phyloP scores from a whole-genome alignment of 192 early-diverging fungal species.

The Coemansia erecta region DNA sequence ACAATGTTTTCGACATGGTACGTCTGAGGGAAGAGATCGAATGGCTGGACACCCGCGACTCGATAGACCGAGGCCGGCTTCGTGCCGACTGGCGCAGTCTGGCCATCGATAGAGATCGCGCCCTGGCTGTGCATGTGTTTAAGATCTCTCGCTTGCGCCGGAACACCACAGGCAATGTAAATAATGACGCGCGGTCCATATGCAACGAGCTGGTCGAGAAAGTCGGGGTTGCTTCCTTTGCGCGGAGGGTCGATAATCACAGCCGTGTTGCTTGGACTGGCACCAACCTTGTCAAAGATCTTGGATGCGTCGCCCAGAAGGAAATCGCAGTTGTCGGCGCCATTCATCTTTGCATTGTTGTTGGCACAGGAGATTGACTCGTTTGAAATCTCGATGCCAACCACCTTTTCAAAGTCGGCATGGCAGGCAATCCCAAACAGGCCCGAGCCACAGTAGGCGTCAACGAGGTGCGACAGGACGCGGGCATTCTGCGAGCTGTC shows the following conservation, averaged over 20 bases:
- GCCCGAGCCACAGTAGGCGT: slow-evolving; percentile 74
- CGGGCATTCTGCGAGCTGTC: slow-evolving; percentile 13
- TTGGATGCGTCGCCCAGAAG: slow-evolving; percentile 58
- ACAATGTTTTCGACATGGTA: slow-evolving; percentile 66
- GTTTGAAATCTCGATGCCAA: slow-evolving; percentile 67
- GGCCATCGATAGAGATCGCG: slow-evolving; percentile 33
- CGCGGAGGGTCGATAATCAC: slow-evolving; percentile 74
- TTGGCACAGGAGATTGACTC: slow-evolving; percentile 63
- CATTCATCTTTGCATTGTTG: slow-evolving; percentile 61
- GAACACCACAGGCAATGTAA: slow-evolving; percentile 70
- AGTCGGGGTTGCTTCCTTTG: slow-evolving; percentile 64
- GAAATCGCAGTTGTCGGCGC: slow-evolving; percentile 57
- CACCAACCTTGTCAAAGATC: slow-evolving; percentile 59
- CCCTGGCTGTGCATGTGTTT: slow-evolving; percentile 51
- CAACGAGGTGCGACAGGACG: slow-evolving; percentile 56
- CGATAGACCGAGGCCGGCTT: slow-evolving; percentile 57
- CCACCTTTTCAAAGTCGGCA: slow-evolving; percentile 58
- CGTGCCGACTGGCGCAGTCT: slow-evolving; percentile 3
- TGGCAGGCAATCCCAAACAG: slow-evolving; percentile 67
- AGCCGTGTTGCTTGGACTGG: slow-evolving; percentile 54
- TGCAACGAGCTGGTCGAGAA: slow-evolving; percentile 64
- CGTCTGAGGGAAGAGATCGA: slow-evolving; percentile 76
- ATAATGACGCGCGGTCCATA: slow-evolving; percentile 68
- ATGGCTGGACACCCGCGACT: slow-evolving; percentile 60
- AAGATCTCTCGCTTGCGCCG: slow-evolving; percentile 61